Evolutionary conservation across 805 yeast species (phyloP), one percentile per base, ranked within the genome.

Genomic region (Monosporozyma servazzii): DNA sequence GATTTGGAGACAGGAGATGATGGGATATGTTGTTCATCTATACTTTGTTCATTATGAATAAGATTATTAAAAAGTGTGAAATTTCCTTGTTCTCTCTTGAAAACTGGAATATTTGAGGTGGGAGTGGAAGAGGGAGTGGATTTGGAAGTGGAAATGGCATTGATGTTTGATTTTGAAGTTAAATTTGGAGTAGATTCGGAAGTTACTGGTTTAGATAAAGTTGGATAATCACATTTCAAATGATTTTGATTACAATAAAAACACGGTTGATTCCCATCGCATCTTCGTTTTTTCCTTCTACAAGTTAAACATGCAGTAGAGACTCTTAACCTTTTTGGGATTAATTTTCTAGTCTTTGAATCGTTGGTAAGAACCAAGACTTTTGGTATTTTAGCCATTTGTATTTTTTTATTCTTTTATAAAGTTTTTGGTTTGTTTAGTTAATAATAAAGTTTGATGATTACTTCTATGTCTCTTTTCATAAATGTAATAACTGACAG

Each of bases 191-290:
- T 10, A 30, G 36, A 30, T 30, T 30, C 7, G 11, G 37, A 33
- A 33, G 37, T 13, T 1, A n/a, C n/a, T 33, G 37, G 37, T 3
- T 13, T 33, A 13, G n/a, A 4, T 15, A 15, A 39, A 40, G 21
- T 37, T 42, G 45, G 45, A 50, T 52, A 54, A 15, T 29, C 27
- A 44, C 56, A 53, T 6, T 20, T 27, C 17, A 52, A 36, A 5
- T 39, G 20, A 23, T 21, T 42, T 37, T 30, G 45, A n/a, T 25
- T 30, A 50, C 56, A 88, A 65, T 82, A 88, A 31, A 79, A 77
- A 65, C 95, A 86, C 0, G 91, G 93, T 58, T 78, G 83, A 58
- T 77, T 76, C 4, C 91, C 93, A 63, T 84, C 89, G 67, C 95
- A 86, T 62, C 83, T 82, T 55, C 84, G 87, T 62, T 86, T 86